phyloP scores from a whole-genome alignment of 2,329 filamentous ascomycete species.

The Tolypocladium capitatum region DNA sequence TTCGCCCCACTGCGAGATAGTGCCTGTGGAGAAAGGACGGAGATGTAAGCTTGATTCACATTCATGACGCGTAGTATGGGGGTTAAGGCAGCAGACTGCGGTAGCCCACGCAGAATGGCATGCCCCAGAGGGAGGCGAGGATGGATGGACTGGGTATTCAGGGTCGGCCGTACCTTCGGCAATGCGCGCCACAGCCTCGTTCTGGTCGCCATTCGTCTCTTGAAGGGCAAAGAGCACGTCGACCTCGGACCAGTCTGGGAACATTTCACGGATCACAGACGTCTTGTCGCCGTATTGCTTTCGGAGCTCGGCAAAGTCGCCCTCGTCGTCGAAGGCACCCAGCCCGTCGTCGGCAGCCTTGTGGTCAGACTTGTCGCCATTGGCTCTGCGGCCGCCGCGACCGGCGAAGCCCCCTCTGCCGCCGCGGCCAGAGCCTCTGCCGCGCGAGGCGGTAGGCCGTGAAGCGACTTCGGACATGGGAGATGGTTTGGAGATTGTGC shows the following conservation, averaged over 20 bases:
- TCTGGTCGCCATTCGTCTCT: conserved; percentile 71
- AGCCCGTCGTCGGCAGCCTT: conserved; percentile 45
- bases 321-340: conserved; percentile 60
- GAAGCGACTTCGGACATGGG: conserved; percentile 91
- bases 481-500: conserved; percentile 20
- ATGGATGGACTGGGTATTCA: neutral
- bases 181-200: conserved; percentile 63
- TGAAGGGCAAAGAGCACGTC: conserved; percentile 87
- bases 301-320: conserved; percentile 84
- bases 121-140: neutral
- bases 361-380: conserved; percentile 51
- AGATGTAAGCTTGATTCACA: conserved; percentile 5
- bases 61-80: neutral
- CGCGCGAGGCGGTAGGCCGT: conserved; percentile 70
- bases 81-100: neutral
- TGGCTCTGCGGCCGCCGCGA: conserved; percentile 60
- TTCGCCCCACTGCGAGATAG: conserved; percentile 72
- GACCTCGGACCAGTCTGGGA: conserved; percentile 89
- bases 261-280: conserved; percentile 77
- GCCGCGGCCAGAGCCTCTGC: conserved; percentile 80
- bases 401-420: conserved; percentile 65
- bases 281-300: conserved; percentile 75
- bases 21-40: conserved; percentile 35
- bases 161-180: conserved; percentile 48
- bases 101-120: neutral